phyloP scores from a whole-genome alignment of 2,329 filamentous ascomycete genomes.

The Metarhizium rileyi region DNA sequence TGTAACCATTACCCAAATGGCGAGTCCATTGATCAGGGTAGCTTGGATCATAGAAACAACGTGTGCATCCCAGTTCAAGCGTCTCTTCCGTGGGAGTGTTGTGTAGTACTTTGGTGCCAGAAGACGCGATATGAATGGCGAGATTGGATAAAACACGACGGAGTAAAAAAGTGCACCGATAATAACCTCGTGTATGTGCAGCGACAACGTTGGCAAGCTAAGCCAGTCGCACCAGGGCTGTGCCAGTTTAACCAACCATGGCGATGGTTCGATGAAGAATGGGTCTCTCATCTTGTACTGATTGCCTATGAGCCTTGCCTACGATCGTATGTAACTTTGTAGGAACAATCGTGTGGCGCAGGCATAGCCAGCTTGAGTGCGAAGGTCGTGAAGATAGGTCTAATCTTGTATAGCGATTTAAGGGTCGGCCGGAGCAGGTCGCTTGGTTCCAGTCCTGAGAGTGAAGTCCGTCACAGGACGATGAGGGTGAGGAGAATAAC shows the following conservation, averaged over 20 bases:
- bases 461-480: background rate
- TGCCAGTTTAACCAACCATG: conserved; percentile 44
- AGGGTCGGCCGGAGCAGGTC: too few species aligned
- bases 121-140: conserved; percentile 53
- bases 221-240: conserved; percentile 56
- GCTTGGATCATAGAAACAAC: conserved; percentile 77
- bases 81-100: conserved; percentile 51
- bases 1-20: conserved; percentile 61
- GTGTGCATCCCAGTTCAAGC: conserved; percentile 76
- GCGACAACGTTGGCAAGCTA: conserved; percentile 54
- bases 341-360: too few species aligned
- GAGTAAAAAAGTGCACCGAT: conserved; percentile 59
- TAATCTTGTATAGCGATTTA: too few species aligned
- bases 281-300: conserved; percentile 56
- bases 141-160: conserved; percentile 54
- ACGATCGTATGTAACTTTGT: background rate
- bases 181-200: conserved; percentile 70
- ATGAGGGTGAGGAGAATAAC: background rate
- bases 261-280: conserved; percentile 54
- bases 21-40: conserved; percentile 58
- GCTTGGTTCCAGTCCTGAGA: too few species aligned
- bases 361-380: too few species aligned
- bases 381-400: too few species aligned
- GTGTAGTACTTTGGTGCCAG: conserved; percentile 57
- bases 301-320: background rate